Percentiles rank a stretch among this genome's conserved stretches.
phyloP scores from a whole-genome alignment of 1,284 basidiomycete genomes.

The Pseudozyma tsukubaensis region DNA sequence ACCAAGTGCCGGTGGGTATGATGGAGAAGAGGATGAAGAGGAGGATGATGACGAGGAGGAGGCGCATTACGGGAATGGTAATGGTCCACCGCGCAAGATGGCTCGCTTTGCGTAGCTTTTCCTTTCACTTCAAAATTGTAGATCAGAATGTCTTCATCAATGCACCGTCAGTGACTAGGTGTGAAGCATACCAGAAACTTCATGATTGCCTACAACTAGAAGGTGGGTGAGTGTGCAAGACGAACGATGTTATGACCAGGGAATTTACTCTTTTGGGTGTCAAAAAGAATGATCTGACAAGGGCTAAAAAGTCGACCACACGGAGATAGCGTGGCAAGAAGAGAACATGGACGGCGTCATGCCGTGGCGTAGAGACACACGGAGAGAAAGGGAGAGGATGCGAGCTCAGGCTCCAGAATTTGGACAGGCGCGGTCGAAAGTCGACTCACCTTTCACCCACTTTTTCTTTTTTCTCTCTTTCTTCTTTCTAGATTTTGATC shows the following conservation, averaged over 20 bases:
- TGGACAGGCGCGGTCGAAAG: too few relatives aligned
- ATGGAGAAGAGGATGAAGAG: conserved; percentile 26
- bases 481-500: background rate
- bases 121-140: background rate
- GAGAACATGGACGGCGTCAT: background rate
- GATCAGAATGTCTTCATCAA: background rate
- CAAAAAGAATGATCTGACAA: background rate
- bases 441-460: too few relatives aligned
- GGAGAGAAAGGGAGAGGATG: too few relatives aligned
- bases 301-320: too few relatives aligned
- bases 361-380: too few relatives aligned
- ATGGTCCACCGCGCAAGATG: conserved; percentile 40
- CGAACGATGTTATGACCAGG: background rate
- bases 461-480: background rate
- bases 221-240: conserved; percentile 3
- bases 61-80: conserved; percentile 27
- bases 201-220: too few relatives aligned
- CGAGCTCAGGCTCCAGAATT: too few relatives aligned
- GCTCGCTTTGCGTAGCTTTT: conserved; percentile 30
- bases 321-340: conserved; percentile 2
- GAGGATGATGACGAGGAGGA: conserved; percentile 32
- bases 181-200: background rate
- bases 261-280: background rate
- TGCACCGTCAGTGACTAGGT: background rate
- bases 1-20: conserved; percentile 1